Percentiles rank a stretch among this genome's conserved stretches.
phyloP scores from a whole-genome alignment of 2,329 filamentous ascomycete species.

The Diaporthe sp. region DNA sequence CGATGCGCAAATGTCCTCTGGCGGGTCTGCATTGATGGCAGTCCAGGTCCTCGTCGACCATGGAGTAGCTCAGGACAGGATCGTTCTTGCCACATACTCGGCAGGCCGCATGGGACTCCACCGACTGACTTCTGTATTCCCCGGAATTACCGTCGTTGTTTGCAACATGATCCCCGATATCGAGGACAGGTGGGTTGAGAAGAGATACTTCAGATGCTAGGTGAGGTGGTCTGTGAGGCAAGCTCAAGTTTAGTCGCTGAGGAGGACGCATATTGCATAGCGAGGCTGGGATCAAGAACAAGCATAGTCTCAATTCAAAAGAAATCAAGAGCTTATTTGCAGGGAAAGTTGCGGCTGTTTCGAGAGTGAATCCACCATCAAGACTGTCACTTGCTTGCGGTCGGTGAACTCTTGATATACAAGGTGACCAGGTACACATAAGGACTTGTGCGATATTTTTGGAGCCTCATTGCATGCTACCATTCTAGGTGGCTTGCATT shows the following conservation, averaged over 20 bases:
- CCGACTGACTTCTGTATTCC: conserved; percentile 88
- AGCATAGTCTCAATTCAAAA: neutral
- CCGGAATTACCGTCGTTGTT: conserved; percentile 87
- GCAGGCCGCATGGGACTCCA: conserved; percentile 88
- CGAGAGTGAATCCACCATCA: neutral
- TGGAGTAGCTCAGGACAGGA: conserved; percentile 84
- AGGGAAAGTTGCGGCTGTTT: neutral
- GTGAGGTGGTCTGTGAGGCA: neutral
- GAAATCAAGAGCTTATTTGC: neutral
- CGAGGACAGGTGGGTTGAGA: conserved; percentile 91
- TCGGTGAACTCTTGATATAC: neutral
- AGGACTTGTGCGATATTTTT: neutral
- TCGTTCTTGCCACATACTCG: conserved; percentile 93
- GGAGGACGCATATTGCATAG: conserved; percentile 31
- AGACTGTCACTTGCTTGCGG: neutral
- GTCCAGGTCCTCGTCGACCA: conserved; percentile 96
- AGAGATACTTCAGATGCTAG: conserved; percentile 89
- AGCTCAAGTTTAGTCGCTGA: neutral
- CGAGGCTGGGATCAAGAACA: neutral
- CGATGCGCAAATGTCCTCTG: conserved; percentile 95
- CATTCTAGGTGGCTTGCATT: neutral
- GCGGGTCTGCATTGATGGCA: conserved; percentile 89
- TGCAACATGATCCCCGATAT: conserved; percentile 84
- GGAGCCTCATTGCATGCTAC: neutral
- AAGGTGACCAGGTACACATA: neutral